A percentile compares a stretch with the other conserved stretches of the same genome.
phyloP scores from a whole-genome alignment of 2,329 filamentous ascomycete species.

The Exophiala sideris region DNA sequence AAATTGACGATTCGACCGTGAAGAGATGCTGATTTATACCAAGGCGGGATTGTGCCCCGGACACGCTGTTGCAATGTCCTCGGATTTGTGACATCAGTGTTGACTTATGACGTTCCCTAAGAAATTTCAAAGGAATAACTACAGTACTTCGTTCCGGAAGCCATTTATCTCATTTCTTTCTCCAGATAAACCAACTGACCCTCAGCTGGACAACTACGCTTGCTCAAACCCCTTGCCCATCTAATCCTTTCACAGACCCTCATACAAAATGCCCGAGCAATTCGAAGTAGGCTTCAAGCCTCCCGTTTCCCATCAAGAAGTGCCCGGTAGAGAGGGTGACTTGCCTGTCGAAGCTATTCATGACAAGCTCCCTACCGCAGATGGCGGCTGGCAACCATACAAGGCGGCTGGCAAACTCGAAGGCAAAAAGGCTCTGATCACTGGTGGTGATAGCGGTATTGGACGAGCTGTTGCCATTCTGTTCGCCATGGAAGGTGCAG shows the following conservation, averaged over 20 bases:
- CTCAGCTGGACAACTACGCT: no score
- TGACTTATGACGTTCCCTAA: not conserved
- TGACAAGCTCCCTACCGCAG: conserved; percentile 64
- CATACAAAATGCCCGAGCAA: not conserved
- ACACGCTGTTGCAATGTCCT: no score
- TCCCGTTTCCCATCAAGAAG: conserved; percentile 51
- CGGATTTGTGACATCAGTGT: not conserved
- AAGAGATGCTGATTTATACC: no score
- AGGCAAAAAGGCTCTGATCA: conserved; percentile 74
- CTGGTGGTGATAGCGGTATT: conserved; percentile 76
- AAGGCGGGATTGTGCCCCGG: no score
- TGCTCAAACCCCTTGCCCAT: not conserved
- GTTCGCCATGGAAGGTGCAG: conserved; percentile 77
- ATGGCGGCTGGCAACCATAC: conserved; percentile 68
- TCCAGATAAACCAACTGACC: no score
- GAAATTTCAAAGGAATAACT: not conserved
- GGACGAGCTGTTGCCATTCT: conserved; percentile 72
- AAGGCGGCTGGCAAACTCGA: conserved; percentile 71
- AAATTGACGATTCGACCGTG: no score
- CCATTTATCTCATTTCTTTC: no score
- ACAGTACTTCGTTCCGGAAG: not conserved
- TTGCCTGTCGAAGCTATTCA: conserved; percentile 59
- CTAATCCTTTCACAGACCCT: not conserved
- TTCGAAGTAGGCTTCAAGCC: conserved; percentile 33
- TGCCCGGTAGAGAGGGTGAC: conserved; percentile 53